These are phyloP conservation scores for Fraxinus quadrangulata DNA, from an alignment of 257 asterid genomes.

Conservation along the genomic window DNA sequence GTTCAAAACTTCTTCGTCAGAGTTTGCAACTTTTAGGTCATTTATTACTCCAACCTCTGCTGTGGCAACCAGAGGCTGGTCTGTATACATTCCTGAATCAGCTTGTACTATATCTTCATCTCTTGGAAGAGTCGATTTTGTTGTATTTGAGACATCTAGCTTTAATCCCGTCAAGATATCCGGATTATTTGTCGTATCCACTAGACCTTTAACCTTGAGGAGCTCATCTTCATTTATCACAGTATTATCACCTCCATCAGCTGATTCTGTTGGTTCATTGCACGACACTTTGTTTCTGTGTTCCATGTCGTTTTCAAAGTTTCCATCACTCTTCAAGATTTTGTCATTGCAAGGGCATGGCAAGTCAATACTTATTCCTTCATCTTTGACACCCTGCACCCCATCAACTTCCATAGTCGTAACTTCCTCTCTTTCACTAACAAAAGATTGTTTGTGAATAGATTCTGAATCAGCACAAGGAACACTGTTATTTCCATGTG, in stretches of 20 bases:
- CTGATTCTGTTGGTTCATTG: conserved; percentile 24
- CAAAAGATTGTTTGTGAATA: conserved; percentile 31
- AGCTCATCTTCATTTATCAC: conserved; percentile 25
- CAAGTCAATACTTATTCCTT: conserved; percentile 27
- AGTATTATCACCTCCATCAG: conserved; percentile 33
- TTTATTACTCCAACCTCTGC: conserved; percentile 23
- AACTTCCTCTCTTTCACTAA: conserved; percentile 39
- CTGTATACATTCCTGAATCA: conserved; percentile 23
- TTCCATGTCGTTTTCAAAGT: conserved; percentile 28
- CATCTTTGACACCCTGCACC: conserved; percentile 40
- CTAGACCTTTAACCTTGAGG: conserved; percentile 27
- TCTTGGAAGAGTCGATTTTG: conserved; percentile 18
- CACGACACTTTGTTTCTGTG: conserved; percentile 26
- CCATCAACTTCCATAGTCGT: conserved; percentile 43
- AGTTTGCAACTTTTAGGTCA: conserved; percentile 29
- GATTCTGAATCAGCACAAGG: conserved; percentile 31
- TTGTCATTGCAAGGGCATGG: conserved; percentile 30
- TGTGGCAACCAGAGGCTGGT: conserved; percentile 24
- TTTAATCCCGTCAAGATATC: neutral
- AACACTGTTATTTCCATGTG: conserved; percentile 23
- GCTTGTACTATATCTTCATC: conserved; percentile 31
- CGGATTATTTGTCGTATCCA: conserved; percentile 23
- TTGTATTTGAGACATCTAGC: neutral
- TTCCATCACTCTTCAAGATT: conserved; percentile 27
- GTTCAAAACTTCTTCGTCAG: conserved; percentile 34